Conservation (phyloP, 345 rosid species). For the Cardamine resedifolia region DNA sequence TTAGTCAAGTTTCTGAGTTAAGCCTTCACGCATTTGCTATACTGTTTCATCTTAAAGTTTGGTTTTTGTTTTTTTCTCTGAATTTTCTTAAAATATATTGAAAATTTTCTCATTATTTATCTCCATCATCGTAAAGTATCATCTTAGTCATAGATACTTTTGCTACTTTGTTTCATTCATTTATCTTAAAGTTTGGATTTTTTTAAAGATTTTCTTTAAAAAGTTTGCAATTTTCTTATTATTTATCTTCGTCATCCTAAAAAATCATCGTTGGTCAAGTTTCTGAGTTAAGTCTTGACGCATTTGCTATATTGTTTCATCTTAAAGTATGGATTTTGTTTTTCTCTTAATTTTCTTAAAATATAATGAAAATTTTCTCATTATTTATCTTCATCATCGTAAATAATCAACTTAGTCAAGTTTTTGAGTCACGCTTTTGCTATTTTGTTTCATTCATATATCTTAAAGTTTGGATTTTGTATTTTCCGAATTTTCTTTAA, state of each 20-base stretch:
- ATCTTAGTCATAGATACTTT: background rate
- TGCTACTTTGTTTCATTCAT: constrained; percentile 4
- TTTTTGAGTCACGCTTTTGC: background rate
- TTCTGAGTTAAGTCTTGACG: background rate
- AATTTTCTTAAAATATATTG: background rate
- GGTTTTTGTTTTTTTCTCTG: background rate
- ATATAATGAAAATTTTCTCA: background rate
- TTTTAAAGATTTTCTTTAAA: background rate
- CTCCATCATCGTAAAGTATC: background rate
- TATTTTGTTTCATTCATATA: background rate
- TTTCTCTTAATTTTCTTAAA: background rate
- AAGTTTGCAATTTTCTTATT: background rate
- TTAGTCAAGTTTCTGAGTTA: background rate
- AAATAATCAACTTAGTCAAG: background rate
- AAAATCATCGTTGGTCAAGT: background rate
- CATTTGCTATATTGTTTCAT: background rate
- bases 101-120: background rate
- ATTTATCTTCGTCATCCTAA: background rate
- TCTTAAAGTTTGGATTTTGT: background rate
- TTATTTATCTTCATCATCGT: background rate
- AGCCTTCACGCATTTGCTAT: background rate
- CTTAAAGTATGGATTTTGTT: background rate
- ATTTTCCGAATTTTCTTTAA: background rate
- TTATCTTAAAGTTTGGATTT: background rate
- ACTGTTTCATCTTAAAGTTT: background rate